These are phyloP conservation scores for Eutypella sp. DNA, from an alignment of 2,329 filamentous ascomycete species.

Conservation along the genomic window DNA sequence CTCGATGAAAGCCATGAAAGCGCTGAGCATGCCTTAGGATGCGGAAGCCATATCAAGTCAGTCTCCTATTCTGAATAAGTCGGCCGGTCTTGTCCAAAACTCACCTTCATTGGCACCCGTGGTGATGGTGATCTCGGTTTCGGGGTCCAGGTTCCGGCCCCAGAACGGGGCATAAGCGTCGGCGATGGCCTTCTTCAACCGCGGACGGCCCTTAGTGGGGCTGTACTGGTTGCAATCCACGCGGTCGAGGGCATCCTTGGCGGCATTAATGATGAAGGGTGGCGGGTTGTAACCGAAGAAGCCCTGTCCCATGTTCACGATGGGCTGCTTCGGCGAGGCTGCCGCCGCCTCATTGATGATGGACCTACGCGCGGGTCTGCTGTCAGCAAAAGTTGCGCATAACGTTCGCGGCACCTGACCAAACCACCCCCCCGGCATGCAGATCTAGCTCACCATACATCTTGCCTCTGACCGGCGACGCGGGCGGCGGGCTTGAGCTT, in stretches of 20 bases:
- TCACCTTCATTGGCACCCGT: constrained; percentile 78
- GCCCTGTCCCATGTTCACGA: constrained; percentile 61
- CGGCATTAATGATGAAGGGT: constrained; percentile 82
- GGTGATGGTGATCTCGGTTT: constrained; percentile 91
- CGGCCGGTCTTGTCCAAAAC: constrained; percentile 1
- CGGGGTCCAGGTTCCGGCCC: constrained; percentile 74
- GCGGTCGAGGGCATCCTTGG: constrained; percentile 79
- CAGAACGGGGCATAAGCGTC: constrained; percentile 89
- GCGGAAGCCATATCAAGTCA: too few species aligned
- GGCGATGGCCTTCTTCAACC: constrained; percentile 87
- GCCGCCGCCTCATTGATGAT: constrained; percentile 63
- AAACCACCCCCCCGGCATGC: not conserved
- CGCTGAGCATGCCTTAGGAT: constrained; percentile 79
- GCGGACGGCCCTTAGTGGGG: constrained; percentile 86
- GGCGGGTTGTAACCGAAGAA: constrained; percentile 96
- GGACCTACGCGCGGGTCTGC: constrained; percentile 42
- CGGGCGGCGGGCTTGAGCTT: constrained; percentile 47
- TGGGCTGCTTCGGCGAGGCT: constrained; percentile 57
- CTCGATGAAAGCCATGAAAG: constrained; percentile 97
- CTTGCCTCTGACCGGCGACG: constrained; percentile 44
- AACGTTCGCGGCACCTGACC: not conserved
- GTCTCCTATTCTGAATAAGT: too few species aligned
- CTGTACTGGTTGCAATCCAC: constrained; percentile 99
- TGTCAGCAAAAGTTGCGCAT: constrained; percentile 8
- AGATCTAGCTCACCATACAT: constrained; percentile 43